phyloP scores from a whole-genome alignment of 2,329 filamentous ascomycete genomes.

The Fusarium hostae region DNA sequence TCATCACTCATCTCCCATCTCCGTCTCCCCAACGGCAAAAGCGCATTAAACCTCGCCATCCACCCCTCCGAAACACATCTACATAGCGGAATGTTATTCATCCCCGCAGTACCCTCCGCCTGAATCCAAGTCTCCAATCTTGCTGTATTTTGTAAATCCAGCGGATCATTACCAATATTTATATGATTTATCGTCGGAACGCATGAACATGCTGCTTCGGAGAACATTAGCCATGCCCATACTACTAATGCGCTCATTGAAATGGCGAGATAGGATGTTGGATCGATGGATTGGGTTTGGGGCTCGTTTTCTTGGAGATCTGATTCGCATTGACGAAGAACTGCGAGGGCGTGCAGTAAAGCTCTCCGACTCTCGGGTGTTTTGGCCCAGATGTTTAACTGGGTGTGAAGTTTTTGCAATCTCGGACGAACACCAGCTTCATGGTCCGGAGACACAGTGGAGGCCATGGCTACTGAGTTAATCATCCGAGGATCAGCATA shows the following conservation, averaged over 20 bases:
- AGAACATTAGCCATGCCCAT: constrained; percentile 51
- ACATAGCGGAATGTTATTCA: constrained; percentile 49
- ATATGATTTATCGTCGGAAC: constrained; percentile 40
- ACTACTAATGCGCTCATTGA: constrained; percentile 48
- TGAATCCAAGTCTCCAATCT: constrained; percentile 47
- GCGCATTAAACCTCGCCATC: constrained; percentile 41
- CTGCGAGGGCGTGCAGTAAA: constrained; percentile 49
- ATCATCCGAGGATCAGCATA: constrained; percentile 50
- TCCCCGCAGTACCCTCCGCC: constrained; percentile 33
- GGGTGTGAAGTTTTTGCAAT: constrained; percentile 36
- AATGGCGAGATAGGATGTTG: constrained; percentile 49
- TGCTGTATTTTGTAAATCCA: constrained; percentile 41
- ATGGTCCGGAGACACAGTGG: constrained; percentile 6
- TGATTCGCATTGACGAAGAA: constrained; percentile 45
- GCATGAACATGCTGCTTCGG: constrained; percentile 44
- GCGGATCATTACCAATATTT: constrained; percentile 35
- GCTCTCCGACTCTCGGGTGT: constrained; percentile 48
- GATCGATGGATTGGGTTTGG: constrained; percentile 43
- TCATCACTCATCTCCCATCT: constrained; percentile 38
- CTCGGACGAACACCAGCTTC: constrained; percentile 27
- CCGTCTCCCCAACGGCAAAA: constrained; percentile 31
- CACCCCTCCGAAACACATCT: constrained; percentile 43
- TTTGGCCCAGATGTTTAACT: constrained; percentile 46
- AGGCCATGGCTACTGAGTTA: constrained; percentile 40
- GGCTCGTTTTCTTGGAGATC: constrained; percentile 31